phyloP scores from a whole-genome alignment of 1,139 yeast genomes.

The Blastobotrys capitulatus region DNA sequence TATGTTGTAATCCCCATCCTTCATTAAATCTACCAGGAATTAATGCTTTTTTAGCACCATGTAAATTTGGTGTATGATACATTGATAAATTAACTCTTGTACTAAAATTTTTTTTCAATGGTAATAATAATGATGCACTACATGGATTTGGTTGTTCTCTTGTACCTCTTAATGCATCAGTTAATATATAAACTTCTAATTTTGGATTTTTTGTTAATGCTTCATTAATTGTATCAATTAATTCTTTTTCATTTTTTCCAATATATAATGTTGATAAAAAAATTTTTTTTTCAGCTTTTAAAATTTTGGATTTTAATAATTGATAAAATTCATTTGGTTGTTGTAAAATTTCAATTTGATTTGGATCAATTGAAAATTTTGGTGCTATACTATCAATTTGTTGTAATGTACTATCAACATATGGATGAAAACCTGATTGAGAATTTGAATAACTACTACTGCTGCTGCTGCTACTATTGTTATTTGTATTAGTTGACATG shows the following conservation, averaged over 20 bases:
- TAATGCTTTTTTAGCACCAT: constrained; percentile 57
- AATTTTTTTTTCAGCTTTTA: constrained; percentile 52
- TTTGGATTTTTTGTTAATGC: constrained; percentile 58
- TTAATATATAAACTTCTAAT: constrained; percentile 63
- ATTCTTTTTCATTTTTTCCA: constrained; percentile 76
- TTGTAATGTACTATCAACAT: constrained; percentile 24
- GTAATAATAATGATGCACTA: constrained; percentile 69
- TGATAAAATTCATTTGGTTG: constrained; percentile 68
- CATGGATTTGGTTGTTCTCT: constrained; percentile 80
- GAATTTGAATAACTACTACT: background rate
- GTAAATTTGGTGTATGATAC: constrained; percentile 85
- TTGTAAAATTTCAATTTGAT: constrained; percentile 57
- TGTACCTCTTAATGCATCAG: constrained; percentile 90
- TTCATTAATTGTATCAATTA: constrained; percentile 33
- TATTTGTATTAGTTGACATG: background rate
- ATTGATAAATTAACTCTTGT: constrained; percentile 71
- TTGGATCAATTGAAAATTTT: constrained; percentile 54
- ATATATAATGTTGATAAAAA: constrained; percentile 83
- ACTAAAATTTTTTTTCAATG: constrained; percentile 61
- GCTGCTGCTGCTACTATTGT: background rate
- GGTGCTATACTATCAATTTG: constrained; percentile 68
- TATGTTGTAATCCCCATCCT: constrained; percentile 90
- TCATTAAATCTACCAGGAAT: constrained; percentile 86
- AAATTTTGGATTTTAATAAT: constrained; percentile 38
- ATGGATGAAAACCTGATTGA: constrained; percentile 17